Evolutionary conservation across 2,329 filamentous ascomycete genomes (phyloP).

Genomic region (Proliferodiscus dingleyae): DNA sequence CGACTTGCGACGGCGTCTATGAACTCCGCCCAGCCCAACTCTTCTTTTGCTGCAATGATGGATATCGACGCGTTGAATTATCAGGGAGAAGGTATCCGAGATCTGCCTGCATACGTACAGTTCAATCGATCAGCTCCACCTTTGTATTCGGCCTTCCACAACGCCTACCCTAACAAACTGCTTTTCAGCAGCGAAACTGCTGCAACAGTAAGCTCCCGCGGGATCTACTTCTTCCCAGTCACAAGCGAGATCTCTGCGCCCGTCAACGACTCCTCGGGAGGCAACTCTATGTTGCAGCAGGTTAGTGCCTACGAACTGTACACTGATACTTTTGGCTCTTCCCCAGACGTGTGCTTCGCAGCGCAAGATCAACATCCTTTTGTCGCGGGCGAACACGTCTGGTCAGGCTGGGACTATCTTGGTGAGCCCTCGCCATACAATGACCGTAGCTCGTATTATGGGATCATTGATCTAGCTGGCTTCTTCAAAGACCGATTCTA

Average conservation of each 20-base stretch:
- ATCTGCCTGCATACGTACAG: neutral
- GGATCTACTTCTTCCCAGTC: constrained; percentile 50
- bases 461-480: constrained; percentile 52
- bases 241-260: constrained; percentile 34
- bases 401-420: constrained; percentile 47
- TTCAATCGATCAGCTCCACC: constrained; percentile 27
- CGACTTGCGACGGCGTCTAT: constrained; percentile 41
- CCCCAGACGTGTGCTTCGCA: constrained; percentile 49
- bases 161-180: constrained; percentile 43
- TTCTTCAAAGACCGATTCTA: constrained; percentile 54
- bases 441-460: constrained; percentile 49
- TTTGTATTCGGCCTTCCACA: constrained; percentile 40
- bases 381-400: constrained; percentile 50
- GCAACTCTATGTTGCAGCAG: constrained; percentile 33
- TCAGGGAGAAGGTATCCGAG: constrained; percentile 45
- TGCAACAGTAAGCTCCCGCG: constrained; percentile 44
- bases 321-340: constrained; percentile 41
- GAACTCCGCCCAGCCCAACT: constrained; percentile 41
- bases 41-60: constrained; percentile 36
- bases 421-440: constrained; percentile 48
- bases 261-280: constrained; percentile 36
- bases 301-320: constrained; percentile 51
- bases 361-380: constrained; percentile 44
- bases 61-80: constrained; percentile 52
- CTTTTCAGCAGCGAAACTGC: constrained; percentile 40